Evolutionary conservation across 805 yeast genomes (phyloP).

Genomic region (Wickerhamiella occidentalis): DNA sequence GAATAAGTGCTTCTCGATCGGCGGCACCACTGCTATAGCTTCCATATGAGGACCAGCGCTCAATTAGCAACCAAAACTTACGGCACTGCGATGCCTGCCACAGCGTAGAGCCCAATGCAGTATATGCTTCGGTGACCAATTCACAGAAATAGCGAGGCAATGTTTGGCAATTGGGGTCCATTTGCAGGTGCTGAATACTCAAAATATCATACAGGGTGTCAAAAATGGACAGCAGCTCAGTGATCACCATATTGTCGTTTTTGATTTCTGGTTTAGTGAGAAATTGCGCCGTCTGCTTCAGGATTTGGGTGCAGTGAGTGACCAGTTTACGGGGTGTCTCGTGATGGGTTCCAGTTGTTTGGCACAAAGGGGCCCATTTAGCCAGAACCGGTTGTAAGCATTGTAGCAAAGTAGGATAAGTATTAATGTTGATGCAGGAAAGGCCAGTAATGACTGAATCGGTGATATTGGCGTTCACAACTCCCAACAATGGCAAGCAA

Average conservation of each 20-base stretch:
- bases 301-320: conserved; percentile 65
- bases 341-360: conserved; percentile 27
- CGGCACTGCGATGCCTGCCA: conserved; percentile 23
- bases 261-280: conserved; percentile 36
- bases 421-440: conserved; percentile 80
- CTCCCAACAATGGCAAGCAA: conserved; percentile 68
- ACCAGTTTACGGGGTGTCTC: conserved; percentile 31
- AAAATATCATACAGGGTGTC: conserved; percentile 18
- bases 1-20: conserved; percentile 55
- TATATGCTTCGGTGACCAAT: conserved; percentile 60
- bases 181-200: conserved; percentile 39
- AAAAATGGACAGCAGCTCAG: conserved; percentile 37
- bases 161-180: conserved; percentile 42
- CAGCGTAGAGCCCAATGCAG: conserved; percentile 22
- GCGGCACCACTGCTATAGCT: conserved; percentile 46
- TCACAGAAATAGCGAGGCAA: conserved; percentile 76
- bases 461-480: conserved; percentile 54
- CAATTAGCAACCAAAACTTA: conserved; percentile 67
- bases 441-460: conserved; percentile 86
- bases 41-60: conserved; percentile 94
- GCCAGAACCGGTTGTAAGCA: conserved; percentile 51
- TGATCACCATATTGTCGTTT: conserved; percentile 57
- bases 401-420: conserved; percentile 70
- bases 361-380: conserved; percentile 16
- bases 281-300: conserved; percentile 58